These are phyloP conservation scores for Neofusicoccum ribis DNA, from an alignment of 2,329 filamentous ascomycete genomes.

Conservation along the genomic window DNA sequence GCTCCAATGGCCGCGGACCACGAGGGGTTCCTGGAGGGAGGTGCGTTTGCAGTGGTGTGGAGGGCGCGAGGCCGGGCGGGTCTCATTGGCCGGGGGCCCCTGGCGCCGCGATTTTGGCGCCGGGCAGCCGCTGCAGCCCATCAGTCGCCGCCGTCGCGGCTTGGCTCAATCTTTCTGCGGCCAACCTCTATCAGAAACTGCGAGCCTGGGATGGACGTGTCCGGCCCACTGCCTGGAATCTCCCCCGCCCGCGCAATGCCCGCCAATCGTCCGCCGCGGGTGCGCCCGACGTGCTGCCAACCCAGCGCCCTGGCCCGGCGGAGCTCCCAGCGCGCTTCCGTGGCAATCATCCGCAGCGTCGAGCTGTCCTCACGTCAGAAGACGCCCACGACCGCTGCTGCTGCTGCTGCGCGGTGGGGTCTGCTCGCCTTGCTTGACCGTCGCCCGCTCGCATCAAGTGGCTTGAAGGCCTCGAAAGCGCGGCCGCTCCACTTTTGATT, in stretches of 20 bases:
- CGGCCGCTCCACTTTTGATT: conserved; percentile 10
- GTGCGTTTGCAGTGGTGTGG: conserved; percentile 1
- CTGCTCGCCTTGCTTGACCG: background rate
- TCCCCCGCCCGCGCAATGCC: background rate
- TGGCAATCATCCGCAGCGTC: conserved; percentile 7
- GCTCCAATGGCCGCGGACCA: conserved; percentile 2
- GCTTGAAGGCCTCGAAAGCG: background rate
- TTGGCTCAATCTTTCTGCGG: background rate
- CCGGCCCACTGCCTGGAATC: background rate
- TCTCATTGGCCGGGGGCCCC: background rate
- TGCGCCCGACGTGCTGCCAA: background rate
- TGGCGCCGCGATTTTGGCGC: background rate
- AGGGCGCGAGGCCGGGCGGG: background rate
- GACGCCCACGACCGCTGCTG: background rate
- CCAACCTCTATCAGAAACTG: background rate
- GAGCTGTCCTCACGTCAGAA: background rate
- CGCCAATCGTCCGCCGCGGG: background rate
- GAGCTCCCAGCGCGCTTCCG: background rate
- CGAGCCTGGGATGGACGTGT: background rate
- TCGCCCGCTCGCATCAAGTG: background rate
- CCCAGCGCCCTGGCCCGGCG: background rate
- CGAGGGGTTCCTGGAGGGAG: background rate
- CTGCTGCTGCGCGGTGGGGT: background rate
- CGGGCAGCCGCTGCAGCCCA: conserved; percentile 3
- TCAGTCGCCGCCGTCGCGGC: background rate